phyloP scores from a whole-genome alignment of 768 basidiomycete genomes.

The Suillus decipiens region DNA sequence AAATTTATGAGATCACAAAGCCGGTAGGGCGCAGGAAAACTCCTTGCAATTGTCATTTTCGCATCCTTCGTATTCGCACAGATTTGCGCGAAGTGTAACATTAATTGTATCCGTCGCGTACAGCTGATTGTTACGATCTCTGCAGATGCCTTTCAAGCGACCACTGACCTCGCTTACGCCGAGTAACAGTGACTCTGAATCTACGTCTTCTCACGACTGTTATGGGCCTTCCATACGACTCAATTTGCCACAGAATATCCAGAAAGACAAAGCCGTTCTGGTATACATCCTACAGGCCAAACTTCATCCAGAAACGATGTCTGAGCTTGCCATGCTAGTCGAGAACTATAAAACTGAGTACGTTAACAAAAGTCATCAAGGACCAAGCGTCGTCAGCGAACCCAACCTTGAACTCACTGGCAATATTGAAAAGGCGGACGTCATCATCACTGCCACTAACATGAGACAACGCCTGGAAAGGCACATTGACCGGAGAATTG shows the following conservation, averaged over 20 bases:
- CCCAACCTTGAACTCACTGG: conserved; percentile 38
- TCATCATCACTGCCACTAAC: conserved; percentile 64
- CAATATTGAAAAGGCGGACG: conserved; percentile 52
- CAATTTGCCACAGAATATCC: conserved; percentile 14
- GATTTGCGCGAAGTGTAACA: background rate
- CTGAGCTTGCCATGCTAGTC: conserved; percentile 27
- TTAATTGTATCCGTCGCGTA: background rate
- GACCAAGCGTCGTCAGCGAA: background rate
- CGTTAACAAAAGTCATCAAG: background rate
- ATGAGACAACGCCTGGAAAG: conserved; percentile 72
- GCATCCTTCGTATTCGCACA: conserved; percentile 1
- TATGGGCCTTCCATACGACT: conserved; percentile 17
- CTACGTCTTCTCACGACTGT: background rate
- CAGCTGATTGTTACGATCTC: background rate
- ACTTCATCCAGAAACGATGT: conserved; percentile 23
- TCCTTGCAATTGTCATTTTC: background rate
- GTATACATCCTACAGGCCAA: conserved; percentile 38
- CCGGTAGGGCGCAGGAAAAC: conserved; percentile 5
- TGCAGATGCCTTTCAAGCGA: conserved; percentile 6
- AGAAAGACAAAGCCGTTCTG: conserved; percentile 15
- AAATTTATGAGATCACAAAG: background rate
- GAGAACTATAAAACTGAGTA: conserved; percentile 15
- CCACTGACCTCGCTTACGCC: background rate
- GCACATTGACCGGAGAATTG: conserved; percentile 63
- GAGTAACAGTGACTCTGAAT: background rate